These are phyloP conservation scores for Trypanosoma lewisi DNA, from an alignment of 208 protist genomes.

Conservation along the genomic window DNA sequence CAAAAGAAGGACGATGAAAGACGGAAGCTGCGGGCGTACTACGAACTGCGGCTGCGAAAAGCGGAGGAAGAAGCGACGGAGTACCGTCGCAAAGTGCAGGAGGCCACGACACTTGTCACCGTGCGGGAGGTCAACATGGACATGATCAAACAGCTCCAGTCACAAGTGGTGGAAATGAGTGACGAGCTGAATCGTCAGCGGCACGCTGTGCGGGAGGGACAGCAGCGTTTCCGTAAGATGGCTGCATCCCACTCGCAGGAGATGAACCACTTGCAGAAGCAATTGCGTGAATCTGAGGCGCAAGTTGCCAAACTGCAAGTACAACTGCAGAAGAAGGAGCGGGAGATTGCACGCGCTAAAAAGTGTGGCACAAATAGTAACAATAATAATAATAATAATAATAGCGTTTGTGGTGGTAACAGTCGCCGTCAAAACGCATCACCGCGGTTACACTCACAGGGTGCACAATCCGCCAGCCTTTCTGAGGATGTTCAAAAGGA, in stretches of 20 bases:
- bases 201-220: slow-evolving; percentile 28
- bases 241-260: slow-evolving; percentile 45
- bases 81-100: slow-evolving; percentile 37
- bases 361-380: background rate
- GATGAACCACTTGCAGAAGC: slow-evolving; percentile 41
- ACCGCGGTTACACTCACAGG: background rate
- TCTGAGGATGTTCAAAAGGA: slow-evolving; percentile 15
- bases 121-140: slow-evolving; percentile 25
- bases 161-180: slow-evolving; percentile 36
- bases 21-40: slow-evolving; percentile 28
- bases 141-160: slow-evolving; percentile 38
- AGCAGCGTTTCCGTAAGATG: slow-evolving; percentile 34
- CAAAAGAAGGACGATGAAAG: slow-evolving; percentile 43
- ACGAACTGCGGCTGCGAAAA: slow-evolving; percentile 39
- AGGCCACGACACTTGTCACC: slow-evolving; percentile 35
- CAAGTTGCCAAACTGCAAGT: slow-evolving; percentile 35
- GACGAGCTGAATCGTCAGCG: slow-evolving; percentile 53
- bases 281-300: slow-evolving; percentile 37
- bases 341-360: slow-evolving; percentile 33
- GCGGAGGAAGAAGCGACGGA: slow-evolving; percentile 41
- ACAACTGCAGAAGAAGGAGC: slow-evolving; percentile 34
- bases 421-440: background rate
- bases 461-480: background rate
- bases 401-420: background rate
- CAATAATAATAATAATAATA: background rate